Evolutionary conservation across 2,329 filamentous ascomycete species (phyloP), one percentile per base, ranked within the genome.

Genomic region (Arthrinium phaeospermum): DNA sequence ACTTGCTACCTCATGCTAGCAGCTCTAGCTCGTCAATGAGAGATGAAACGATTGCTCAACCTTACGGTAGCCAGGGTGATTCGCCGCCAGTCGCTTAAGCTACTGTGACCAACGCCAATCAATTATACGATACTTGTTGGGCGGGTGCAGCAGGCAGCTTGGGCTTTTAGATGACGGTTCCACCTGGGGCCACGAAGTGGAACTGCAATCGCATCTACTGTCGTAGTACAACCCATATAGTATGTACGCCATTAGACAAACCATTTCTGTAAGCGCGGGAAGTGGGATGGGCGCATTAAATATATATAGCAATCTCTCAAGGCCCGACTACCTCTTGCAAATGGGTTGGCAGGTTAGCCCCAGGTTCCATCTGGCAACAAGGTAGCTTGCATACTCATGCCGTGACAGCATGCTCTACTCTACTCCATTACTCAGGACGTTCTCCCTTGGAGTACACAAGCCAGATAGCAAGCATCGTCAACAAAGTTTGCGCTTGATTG

Each of bases 261-360:
- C 53, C 53, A 61, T 61, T 37, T 61, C 30, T 61, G 53, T 61
- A 61, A 61, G 53, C 53, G 53, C 53, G 53, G 53, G 53, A 61
- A 61, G 53, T 61, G 30, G 53, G 53, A 61, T 61, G 53, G 53
- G 53, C 53, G 53, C 53, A 61, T 61, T 61, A 37, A 61, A 30
- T 61, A 61, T 61, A 61, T 61, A 61, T 61, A 61, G 53, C 53
- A 61, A 61, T 61, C 19, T 61, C 27, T 30, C 53, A 61, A 61
- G 53, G 53, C 27, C 53, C 53, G 53, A 61, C 53, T 61, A 12
- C 30, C 34, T 16, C 27, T 41, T 10, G 37, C 37, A 41, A 41
- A 41, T 41, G 37, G 37, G 37, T 41, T 41, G 37, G 8, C 37
- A 41, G 37, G 37, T 41, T 41, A 41, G 12, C 13, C 19, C 2